phyloP scores from a whole-genome alignment of 2,329 filamentous ascomycete species.

The Lecanoromycetidae sp. region DNA sequence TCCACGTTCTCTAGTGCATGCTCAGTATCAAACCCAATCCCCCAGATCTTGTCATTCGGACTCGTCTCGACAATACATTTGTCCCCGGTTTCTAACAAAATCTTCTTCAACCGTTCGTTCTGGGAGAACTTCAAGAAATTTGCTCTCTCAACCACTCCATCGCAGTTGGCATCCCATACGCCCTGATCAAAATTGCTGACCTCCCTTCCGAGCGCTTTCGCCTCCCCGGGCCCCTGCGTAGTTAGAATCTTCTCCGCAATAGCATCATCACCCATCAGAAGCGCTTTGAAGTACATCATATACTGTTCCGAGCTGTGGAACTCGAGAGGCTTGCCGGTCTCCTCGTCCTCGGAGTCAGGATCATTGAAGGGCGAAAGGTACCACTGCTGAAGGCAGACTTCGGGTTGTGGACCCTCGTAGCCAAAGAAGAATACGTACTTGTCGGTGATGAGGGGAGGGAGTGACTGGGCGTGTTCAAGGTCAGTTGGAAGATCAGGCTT shows the following conservation, averaged over 20 bases:
- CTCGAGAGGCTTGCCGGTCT: background rate
- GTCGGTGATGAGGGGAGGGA: slow-evolving; percentile 1
- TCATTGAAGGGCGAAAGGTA: background rate
- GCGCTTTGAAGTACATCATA: slow-evolving; percentile 44
- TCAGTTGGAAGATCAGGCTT: background rate
- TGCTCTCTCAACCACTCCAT: slow-evolving; percentile 43
- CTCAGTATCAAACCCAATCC: slow-evolving; percentile 45
- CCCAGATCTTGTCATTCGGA: slow-evolving; percentile 51
- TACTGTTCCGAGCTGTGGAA: slow-evolving; percentile 27
- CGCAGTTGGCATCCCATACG: slow-evolving; percentile 39
- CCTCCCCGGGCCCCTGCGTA: slow-evolving; percentile 32
- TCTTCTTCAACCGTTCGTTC: slow-evolving; percentile 32
- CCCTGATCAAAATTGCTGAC: slow-evolving; percentile 41
- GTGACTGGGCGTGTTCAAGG: background rate
- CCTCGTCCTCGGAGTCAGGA: background rate
- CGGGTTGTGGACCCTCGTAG: background rate
- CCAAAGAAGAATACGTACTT: background rate
- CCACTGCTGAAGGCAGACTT: slow-evolving; percentile 1
- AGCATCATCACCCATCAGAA: slow-evolving; percentile 35
- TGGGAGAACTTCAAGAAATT: slow-evolving; percentile 48
- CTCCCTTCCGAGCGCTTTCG: slow-evolving; percentile 43
- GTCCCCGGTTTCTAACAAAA: slow-evolving; percentile 46
- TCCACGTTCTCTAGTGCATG: slow-evolving; percentile 36
- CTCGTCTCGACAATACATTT: slow-evolving; percentile 50
- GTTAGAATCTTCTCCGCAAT: slow-evolving; percentile 30